Percentiles rank a stretch among this genome's conserved stretches.
These are phyloP conservation scores for Ilyonectria sp. DNA, from an alignment of 2,329 filamentous ascomycete species.

Conservation along the genomic window DNA sequence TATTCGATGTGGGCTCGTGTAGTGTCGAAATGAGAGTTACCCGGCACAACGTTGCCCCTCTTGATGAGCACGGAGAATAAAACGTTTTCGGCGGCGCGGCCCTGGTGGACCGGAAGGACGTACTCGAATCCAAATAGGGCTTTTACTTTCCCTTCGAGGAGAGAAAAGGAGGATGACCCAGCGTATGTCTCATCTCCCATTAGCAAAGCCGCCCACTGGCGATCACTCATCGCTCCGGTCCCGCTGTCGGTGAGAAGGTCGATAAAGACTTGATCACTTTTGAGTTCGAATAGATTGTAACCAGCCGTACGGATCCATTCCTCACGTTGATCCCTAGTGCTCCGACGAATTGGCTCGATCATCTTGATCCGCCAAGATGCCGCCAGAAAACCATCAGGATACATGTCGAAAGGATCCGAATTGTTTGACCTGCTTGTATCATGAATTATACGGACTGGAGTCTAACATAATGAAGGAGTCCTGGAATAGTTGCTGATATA, in stretches of 20 bases:
- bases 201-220: constrained; percentile 48
- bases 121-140: neutral
- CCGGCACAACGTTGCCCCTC: neutral
- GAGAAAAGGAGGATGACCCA: constrained; percentile 46
- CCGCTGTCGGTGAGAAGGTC: constrained; percentile 47
- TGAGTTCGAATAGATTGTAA: constrained; percentile 30
- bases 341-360: no score
- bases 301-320: constrained; percentile 14
- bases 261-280: constrained; percentile 45
- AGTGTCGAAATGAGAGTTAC: constrained; percentile 46
- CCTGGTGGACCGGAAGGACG: neutral
- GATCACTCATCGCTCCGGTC: constrained; percentile 47
- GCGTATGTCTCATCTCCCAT: constrained; percentile 48
- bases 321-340: constrained; percentile 19
- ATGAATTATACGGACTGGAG: no score
- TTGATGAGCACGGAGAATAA: constrained; percentile 35
- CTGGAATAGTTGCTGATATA: no score
- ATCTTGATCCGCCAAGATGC: no score
- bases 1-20: constrained; percentile 36
- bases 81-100: neutral
- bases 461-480: no score
- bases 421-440: no score
- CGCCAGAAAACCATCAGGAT: no score
- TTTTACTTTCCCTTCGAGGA: constrained; percentile 38
- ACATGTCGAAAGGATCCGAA: no score